phyloP scores from a whole-genome alignment of 768 basidiomycete genomes.

The Suillus fuscotomentosus region DNA sequence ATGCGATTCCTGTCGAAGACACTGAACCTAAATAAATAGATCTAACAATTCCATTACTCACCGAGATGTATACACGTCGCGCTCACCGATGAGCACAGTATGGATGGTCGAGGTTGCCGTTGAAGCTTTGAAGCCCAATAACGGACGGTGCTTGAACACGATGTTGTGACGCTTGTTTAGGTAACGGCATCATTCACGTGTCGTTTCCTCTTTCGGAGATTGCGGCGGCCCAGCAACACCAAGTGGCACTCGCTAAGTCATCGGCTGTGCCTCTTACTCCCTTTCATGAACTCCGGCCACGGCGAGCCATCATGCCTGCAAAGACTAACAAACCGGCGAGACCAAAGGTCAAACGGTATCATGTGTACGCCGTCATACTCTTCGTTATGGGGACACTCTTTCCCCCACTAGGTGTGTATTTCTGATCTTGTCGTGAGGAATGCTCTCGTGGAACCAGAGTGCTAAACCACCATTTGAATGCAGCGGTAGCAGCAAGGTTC shows the following conservation, averaged over 20 bases:
- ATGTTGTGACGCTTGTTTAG: conserved; percentile 16
- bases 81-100: conserved; percentile 20
- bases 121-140: conserved; percentile 3
- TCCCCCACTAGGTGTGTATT: conserved; percentile 77
- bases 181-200: conserved; percentile 30
- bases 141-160: not conserved
- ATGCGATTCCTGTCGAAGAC: not conserved
- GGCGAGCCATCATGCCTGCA: conserved; percentile 28
- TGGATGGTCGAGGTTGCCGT: conserved; percentile 16
- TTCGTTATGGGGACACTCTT: conserved; percentile 90
- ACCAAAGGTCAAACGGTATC: conserved; percentile 60
- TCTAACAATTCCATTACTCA: conserved; percentile 8
- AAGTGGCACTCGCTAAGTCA: not conserved
- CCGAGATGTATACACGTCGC: conserved; percentile 18
- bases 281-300: conserved; percentile 9
- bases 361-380: conserved; percentile 78
- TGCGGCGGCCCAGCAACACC: not conserved
- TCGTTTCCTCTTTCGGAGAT: not conserved
- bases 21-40: no score
- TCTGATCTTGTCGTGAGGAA: not conserved
- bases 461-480: conserved; percentile 9
- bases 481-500: conserved; percentile 92
- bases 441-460: not conserved
- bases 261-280: not conserved
- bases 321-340: conserved; percentile 54